Conservation (phyloP, 192 early-diverging fungal genomes). For the Backusella westeae region DNA sequence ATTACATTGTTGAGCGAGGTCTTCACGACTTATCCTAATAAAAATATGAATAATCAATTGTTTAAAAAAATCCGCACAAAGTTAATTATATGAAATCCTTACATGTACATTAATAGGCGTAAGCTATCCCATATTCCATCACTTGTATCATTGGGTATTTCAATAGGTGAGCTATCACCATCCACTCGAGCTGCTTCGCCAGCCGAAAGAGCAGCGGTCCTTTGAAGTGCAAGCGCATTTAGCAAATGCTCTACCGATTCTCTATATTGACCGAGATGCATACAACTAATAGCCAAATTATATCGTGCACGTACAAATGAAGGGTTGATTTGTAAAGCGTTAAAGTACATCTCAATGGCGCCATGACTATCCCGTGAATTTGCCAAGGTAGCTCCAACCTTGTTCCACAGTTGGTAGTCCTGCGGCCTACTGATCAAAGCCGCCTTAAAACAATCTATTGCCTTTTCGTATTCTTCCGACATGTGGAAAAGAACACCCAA, state of each 20-base stretch:
- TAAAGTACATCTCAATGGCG: constrained; percentile 92
- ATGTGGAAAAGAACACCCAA: constrained; percentile 96
- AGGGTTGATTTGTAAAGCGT: constrained; percentile 93
- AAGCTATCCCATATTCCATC: constrained; percentile 85
- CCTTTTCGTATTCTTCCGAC: constrained; percentile 91
- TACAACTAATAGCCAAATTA: constrained; percentile 91
- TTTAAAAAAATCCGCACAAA: background rate
- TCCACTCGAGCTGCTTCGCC: background rate
- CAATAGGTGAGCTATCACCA: constrained; percentile 24
- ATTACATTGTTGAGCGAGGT: constrained; percentile 82
- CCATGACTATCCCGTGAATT: constrained; percentile 73
- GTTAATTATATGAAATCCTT: background rate
- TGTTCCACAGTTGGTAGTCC: constrained; percentile 97
- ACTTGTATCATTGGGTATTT: constrained; percentile 56
- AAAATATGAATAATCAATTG: constrained; percentile 28
- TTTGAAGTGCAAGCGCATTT: constrained; percentile 83
- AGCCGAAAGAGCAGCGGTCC: constrained; percentile 42
- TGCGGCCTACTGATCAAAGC: constrained; percentile 82
- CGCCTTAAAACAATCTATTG: constrained; percentile 95
- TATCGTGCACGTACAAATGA: constrained; percentile 94
- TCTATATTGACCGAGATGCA: constrained; percentile 82
- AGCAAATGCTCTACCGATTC: constrained; percentile 94
- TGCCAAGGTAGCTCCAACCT: constrained; percentile 94
- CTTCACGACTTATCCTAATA: constrained; percentile 73
- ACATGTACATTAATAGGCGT: constrained; percentile 59